Evolutionary conservation across 2,329 filamentous ascomycete genomes (phyloP).

Genomic region (Pyricularia grisea): DNA sequence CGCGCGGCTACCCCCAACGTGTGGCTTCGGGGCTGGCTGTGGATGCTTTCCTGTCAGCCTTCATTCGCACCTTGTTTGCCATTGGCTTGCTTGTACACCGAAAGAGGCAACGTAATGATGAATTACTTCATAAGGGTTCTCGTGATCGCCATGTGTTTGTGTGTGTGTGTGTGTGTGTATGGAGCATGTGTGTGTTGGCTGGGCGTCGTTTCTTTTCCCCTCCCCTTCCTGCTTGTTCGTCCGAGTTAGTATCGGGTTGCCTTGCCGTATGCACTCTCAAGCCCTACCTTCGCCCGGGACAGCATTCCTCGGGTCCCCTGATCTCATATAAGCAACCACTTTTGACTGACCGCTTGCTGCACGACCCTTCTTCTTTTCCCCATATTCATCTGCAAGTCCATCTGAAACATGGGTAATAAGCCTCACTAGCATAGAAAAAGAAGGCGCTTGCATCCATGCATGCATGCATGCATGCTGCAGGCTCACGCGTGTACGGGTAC

Average conservation of each 20-base stretch:
- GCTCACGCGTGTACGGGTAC: not conserved
- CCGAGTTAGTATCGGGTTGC: not conserved
- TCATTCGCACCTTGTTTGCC: not conserved
- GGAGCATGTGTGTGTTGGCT: not conserved
- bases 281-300: not conserved
- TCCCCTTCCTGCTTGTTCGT: not conserved
- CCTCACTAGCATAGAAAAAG: not conserved
- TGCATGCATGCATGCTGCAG: not conserved
- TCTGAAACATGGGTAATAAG: not conserved
- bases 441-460: not conserved
- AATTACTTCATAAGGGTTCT: not conserved
- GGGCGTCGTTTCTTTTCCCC: not conserved
- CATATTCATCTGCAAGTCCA: not conserved
- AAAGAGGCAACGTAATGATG: not conserved
- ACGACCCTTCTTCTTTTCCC: not conserved
- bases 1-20: not conserved
- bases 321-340: not conserved
- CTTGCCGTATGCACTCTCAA: not conserved
- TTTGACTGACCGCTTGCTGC: not conserved
- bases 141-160: not conserved
- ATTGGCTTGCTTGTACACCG: not conserved
- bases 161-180: too few relatives aligned
- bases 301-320: not conserved
- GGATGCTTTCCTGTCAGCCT: not conserved
- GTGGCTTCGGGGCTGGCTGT: not conserved